These are phyloP conservation scores for Solanum chacoense DNA, from an alignment of 305 asterid species.

Conservation along the genomic window DNA sequence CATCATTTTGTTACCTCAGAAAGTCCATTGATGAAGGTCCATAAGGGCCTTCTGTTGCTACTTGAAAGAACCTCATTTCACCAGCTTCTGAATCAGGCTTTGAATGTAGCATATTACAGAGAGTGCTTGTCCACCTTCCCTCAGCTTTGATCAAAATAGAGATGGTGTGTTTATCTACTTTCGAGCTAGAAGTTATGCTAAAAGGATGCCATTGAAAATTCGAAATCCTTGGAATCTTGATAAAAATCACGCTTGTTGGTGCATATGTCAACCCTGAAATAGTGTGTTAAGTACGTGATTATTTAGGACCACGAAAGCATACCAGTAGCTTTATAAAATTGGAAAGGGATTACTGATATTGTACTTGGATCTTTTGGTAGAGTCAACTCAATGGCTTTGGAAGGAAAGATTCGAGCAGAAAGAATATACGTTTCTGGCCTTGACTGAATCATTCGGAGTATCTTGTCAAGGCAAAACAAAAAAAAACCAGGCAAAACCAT, in stretches of 20 bases:
- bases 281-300: neutral
- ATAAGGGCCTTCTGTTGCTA: conserved; percentile 72
- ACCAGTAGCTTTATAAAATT: neutral
- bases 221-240: conserved; percentile 68
- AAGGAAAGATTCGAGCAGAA: conserved; percentile 61
- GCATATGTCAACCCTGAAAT: conserved; percentile 48
- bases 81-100: conserved; percentile 43
- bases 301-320: neutral
- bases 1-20: conserved; percentile 31
- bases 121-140: conserved; percentile 66
- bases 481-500: conserved; percentile 65
- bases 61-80: conserved; percentile 31
- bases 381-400: conserved; percentile 53
- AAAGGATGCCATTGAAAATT: conserved; percentile 76
- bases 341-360: neutral
- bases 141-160: conserved; percentile 49
- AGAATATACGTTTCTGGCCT: conserved; percentile 57
- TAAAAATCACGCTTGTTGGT: conserved; percentile 54
- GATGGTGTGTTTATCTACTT: conserved; percentile 34
- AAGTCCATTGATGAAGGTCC: conserved; percentile 59
- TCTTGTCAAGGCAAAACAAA: conserved; percentile 56
- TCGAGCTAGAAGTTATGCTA: conserved; percentile 61
- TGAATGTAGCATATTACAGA: conserved; percentile 23
- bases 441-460: conserved; percentile 52
- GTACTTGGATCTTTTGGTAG: conserved; percentile 77